Conservation (phyloP, 371 early-diverging fungal species). For the Rhizopus sp. region DNA sequence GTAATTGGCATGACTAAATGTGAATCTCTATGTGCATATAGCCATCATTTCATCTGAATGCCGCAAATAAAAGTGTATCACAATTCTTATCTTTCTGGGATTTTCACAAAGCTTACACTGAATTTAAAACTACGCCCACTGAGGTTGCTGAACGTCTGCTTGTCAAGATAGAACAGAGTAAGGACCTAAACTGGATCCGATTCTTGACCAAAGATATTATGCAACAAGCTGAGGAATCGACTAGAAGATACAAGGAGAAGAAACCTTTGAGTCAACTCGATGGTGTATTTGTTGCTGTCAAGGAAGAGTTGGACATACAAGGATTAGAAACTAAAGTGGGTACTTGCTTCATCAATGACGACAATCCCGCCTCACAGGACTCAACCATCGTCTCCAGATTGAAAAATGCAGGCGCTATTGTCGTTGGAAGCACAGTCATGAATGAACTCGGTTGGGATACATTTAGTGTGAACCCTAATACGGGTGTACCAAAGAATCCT, state of each 20-base stretch:
- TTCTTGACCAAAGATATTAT: conserved; percentile 45
- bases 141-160: conserved; percentile 31
- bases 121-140: conserved; percentile 30
- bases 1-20: not conserved
- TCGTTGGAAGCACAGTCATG: conserved; percentile 66
- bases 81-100: conserved; percentile 40
- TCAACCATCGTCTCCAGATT: conserved; percentile 51
- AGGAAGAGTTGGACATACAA: conserved; percentile 44
- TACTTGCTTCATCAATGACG: conserved; percentile 57
- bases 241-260: conserved; percentile 54
- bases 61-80: conserved; percentile 19
- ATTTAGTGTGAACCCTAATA: conserved; percentile 55
- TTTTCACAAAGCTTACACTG: conserved; percentile 36
- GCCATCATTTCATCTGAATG: conserved; percentile 8
- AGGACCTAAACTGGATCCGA: conserved; percentile 38
- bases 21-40: not conserved
- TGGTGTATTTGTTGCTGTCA: conserved; percentile 35
- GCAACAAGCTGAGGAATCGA: conserved; percentile 61
- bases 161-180: conserved; percentile 13
- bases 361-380: conserved; percentile 50
- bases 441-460: conserved; percentile 68
- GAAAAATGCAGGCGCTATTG: conserved; percentile 58
- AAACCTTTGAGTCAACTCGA: conserved; percentile 63
- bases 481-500: conserved; percentile 71
- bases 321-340: conserved; percentile 61